Evolutionary conservation across 768 basidiomycete species (phyloP).

Genomic region (Grammothele lineata): DNA sequence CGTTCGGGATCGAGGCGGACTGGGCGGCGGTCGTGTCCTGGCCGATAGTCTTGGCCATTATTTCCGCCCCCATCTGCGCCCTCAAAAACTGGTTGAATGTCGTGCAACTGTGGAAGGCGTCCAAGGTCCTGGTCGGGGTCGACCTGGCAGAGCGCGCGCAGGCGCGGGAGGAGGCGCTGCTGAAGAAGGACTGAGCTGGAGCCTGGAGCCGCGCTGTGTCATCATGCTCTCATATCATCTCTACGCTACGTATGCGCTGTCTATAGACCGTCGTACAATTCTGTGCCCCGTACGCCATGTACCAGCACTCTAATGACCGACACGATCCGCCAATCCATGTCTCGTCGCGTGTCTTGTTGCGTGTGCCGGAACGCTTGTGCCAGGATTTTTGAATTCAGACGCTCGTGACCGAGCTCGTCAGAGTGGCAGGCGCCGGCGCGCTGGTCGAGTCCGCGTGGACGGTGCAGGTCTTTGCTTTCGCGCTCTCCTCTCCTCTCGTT

Average conservation of each 20-base stretch:
- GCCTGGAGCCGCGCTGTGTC: too few relatives aligned
- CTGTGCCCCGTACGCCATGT: neutral
- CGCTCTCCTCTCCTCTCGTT: too few relatives aligned
- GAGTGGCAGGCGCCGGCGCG: too few relatives aligned
- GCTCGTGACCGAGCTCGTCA: too few relatives aligned
- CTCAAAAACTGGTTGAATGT: constrained; percentile 91
- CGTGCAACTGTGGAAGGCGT: constrained; percentile 98
- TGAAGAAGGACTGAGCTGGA: constrained; percentile 16
- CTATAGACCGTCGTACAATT: constrained; percentile 11
- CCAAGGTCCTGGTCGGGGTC: constrained; percentile 89
- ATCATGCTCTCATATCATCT: neutral
- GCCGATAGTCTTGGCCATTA: constrained; percentile 64
- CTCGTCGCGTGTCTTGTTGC: too few relatives aligned
- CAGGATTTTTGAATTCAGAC: too few relatives aligned
- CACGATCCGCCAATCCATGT: too few relatives aligned
- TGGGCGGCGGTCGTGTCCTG: constrained; percentile 52
- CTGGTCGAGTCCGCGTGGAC: too few relatives aligned
- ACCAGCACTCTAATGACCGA: neutral
- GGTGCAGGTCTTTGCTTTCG: too few relatives aligned
- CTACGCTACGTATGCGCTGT: constrained; percentile 8
- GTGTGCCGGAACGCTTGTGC: too few relatives aligned
- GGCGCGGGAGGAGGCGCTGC: constrained; percentile 41
- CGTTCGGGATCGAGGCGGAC: constrained; percentile 21
- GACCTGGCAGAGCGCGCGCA: constrained; percentile 83
- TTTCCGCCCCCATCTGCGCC: constrained; percentile 64